Conservation (phyloP, 768 basidiomycete genomes). For the Panaeolus cyanescens region DNA sequence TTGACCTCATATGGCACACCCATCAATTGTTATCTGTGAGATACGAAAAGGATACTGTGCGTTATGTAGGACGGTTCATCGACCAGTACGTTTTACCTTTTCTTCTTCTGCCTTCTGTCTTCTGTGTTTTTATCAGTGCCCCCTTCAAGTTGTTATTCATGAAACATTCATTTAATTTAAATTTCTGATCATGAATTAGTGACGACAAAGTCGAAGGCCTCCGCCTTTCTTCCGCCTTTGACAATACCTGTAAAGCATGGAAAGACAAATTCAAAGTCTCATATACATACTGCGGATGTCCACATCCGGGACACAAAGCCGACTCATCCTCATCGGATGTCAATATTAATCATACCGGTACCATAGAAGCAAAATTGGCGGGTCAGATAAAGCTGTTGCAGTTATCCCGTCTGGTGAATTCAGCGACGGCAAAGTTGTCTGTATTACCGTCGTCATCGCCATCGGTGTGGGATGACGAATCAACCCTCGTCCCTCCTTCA, state of each 20-base stretch:
- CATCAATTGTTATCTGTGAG: constrained; percentile 55
- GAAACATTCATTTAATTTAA: no score
- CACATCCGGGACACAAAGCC: constrained; percentile 1
- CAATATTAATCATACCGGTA: no score
- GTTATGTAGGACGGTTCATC: constrained; percentile 42
- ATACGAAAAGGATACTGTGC: constrained; percentile 46
- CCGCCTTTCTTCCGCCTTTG: constrained; percentile 19
- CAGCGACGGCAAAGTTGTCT: constrained; percentile 50
- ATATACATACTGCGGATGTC: constrained; percentile 7
- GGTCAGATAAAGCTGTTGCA: no score
- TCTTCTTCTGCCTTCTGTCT: no score
- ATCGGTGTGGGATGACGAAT: constrained; percentile 33
- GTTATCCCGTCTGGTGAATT: no score
- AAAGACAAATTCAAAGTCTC: constrained; percentile 13
- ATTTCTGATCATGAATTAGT: constrained; percentile 31
- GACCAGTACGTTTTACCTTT: constrained; percentile 53
- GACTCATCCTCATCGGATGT: no score
- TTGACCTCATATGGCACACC: constrained; percentile 78
- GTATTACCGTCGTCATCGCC: constrained; percentile 54
- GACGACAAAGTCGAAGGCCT: constrained; percentile 25
- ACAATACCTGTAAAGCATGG: constrained; percentile 26
- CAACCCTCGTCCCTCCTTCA: constrained; percentile 25
- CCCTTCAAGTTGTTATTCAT: no score
- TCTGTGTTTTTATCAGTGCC: no score
- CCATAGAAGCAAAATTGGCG: no score